Evolutionary conservation across 805 yeast species (phyloP).

Genomic region (Kazachstania martiniae): DNA sequence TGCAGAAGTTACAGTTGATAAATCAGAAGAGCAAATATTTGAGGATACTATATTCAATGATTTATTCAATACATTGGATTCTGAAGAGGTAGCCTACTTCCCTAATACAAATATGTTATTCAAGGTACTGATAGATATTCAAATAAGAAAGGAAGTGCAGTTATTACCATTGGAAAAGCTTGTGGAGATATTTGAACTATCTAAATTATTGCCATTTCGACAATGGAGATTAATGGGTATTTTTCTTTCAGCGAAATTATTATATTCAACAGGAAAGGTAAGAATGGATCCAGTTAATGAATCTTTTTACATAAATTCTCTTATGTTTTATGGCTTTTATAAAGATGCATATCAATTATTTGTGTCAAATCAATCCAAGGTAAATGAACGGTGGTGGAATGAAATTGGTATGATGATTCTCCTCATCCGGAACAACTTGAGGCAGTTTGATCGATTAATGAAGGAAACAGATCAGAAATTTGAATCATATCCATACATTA

Average conservation of each 20-base stretch:
- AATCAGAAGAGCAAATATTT: not conserved
- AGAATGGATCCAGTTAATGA: conserved; percentile 43
- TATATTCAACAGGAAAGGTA: conserved; percentile 33
- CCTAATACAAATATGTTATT: conserved; percentile 13
- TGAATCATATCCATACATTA: conserved; percentile 24
- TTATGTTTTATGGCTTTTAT: conserved; percentile 27
- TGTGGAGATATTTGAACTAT: conserved; percentile 30
- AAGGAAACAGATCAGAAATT: conserved; percentile 19
- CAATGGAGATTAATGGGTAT: conserved; percentile 27
- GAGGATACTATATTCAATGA: not conserved
- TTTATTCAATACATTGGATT: not conserved
- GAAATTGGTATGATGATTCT: conserved; percentile 37
- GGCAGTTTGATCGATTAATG: conserved; percentile 30
- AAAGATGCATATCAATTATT: conserved; percentile 32
- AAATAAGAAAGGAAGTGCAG: conserved; percentile 5
- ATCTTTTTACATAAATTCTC: conserved; percentile 37
- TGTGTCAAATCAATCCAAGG: conserved; percentile 26
- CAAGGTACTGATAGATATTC: conserved; percentile 12
- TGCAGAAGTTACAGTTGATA: not conserved
- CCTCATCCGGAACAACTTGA: conserved; percentile 26
- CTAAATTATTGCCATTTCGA: conserved; percentile 30
- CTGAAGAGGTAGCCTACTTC: conserved; percentile 2
- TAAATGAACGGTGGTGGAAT: conserved; percentile 42
- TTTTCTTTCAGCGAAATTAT: conserved; percentile 32
- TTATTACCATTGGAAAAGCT: conserved; percentile 25